Evolutionary conservation across 495 filamentous ascomycete genomes (phyloP).

Genomic region (Daldinia vernicosa): DNA sequence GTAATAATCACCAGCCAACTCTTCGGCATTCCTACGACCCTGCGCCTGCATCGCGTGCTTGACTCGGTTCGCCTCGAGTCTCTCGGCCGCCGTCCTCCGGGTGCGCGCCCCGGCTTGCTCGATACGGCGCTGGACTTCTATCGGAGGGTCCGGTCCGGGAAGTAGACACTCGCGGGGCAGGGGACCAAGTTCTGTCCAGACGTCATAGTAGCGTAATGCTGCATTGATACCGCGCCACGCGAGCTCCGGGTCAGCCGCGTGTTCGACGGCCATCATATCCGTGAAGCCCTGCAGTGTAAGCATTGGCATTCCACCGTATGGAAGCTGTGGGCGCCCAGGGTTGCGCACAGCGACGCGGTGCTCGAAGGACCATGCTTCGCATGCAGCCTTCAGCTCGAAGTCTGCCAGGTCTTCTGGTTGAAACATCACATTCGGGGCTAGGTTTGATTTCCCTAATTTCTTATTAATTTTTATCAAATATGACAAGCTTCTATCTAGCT

Average conservation of each 20-base stretch:
- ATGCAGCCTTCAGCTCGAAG: constrained; percentile 21
- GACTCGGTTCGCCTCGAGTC: neutral
- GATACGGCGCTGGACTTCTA: neutral
- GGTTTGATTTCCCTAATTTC: constrained; percentile 9
- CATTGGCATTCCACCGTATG: constrained; percentile 32
- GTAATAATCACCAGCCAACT: constrained; percentile 18
- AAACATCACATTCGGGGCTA: neutral
- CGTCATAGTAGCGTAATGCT: neutral
- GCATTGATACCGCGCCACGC: neutral
- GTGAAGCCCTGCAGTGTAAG: neutral
- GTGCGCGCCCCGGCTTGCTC: neutral
- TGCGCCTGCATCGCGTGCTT: neutral
- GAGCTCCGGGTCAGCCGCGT: constrained; percentile 1
- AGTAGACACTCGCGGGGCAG: neutral
- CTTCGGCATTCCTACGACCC: constrained; percentile 10
- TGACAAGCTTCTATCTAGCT: constrained; percentile 8
- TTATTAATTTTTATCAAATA: neutral
- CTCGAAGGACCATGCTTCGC: constrained; percentile 18
- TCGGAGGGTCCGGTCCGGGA: neutral
- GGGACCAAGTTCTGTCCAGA: neutral
- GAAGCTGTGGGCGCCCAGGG: constrained; percentile 13
- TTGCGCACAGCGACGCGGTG: constrained; percentile 13
- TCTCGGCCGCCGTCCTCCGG: neutral
- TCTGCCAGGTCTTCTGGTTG: constrained; percentile 13
- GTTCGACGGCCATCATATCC: constrained; percentile 12